Evolutionary conservation across 2,329 filamentous ascomycete genomes (phyloP).

Genomic region (Volutella citrinella): DNA sequence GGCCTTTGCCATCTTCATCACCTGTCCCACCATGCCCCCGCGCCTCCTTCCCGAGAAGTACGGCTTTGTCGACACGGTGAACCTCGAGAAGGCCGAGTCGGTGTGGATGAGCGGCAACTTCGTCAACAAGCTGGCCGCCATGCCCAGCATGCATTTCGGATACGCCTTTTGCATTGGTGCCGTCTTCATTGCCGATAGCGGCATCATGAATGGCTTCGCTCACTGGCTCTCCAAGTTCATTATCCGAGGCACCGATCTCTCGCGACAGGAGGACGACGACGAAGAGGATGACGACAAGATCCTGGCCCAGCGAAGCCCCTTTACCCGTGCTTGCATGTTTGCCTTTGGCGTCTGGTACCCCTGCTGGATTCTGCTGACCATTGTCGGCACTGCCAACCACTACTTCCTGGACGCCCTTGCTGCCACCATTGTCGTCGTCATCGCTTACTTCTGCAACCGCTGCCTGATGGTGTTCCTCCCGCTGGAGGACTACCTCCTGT

Average conservation of each 20-base stretch:
- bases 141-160: conserved; percentile 56
- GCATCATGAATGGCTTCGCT: conserved; percentile 39
- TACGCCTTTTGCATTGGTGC: conserved; percentile 52
- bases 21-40: conserved; percentile 57
- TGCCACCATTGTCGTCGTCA: conserved; percentile 56
- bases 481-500: conserved; percentile 64
- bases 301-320: conserved; percentile 17
- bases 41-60: conserved; percentile 54
- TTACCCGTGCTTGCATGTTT: conserved; percentile 17
- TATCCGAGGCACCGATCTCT: background rate
- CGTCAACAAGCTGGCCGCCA: conserved; percentile 55
- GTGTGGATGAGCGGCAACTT: conserved; percentile 64
- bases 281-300: conserved; percentile 16
- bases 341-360: conserved; percentile 50
- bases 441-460: conserved; percentile 53
- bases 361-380: conserved; percentile 49
- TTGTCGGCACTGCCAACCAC: conserved; percentile 60
- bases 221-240: conserved; percentile 3
- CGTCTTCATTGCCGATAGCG: conserved; percentile 50
- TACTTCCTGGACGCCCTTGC: conserved; percentile 65
- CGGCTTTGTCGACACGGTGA: conserved; percentile 55
- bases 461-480: conserved; percentile 57
- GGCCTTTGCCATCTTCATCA: conserved; percentile 53
- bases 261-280: conserved; percentile 6
- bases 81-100: conserved; percentile 33